Evolutionary conservation across 768 basidiomycete species (phyloP), one percentile per base, ranked within the genome.

Genomic region (Rickenella mellea): DNA sequence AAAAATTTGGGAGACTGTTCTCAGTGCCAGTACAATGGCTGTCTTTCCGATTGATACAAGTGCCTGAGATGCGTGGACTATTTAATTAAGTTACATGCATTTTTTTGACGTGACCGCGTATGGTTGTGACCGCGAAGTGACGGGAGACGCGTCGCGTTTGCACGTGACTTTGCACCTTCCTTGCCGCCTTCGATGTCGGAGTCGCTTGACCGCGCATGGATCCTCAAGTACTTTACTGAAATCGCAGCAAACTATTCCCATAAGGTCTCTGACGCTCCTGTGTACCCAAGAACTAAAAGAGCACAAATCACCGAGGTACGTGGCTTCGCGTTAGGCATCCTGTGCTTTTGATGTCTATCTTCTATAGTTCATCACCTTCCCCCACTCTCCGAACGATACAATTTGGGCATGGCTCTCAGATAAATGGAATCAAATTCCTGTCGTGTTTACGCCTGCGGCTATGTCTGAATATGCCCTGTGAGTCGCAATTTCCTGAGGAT

Each of bases 351-450:
- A 39, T 29, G 21, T n/a, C 5, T 29, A 11, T 19, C 15, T 27
- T 29, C 45, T 47, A 31, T n/a, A 84, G 82, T 75, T 81, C 48
- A 56, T 83, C 20, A 77, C 76, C 6, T 74, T 64, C 48, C 66
- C 59, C 15, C 50, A 69, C 32, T 61, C 66, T n/a, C 33, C 33
- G 9, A 22, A 36, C 33, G 33, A 36, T 36, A 55, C 56, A 15
- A 53, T 83, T 14, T 87, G 83, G 83, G 81, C 73, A 1, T 59
- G 62, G 33, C 55, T 78, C 11, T 83, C 81, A 1, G 83, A 87
- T 56, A 77, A 72, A 51, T 46, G 61, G 2, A 51, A 71, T 44
- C 49, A 47, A 11, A 60, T 83, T 14, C 70, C 76, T 4, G 66
- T 76, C 4, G 73, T 73, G 25, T 73, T 86, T 51, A 71, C 66